Conservation (phyloP, 768 basidiomycete species). For the Tylopilus rubrobrunneus region DNA sequence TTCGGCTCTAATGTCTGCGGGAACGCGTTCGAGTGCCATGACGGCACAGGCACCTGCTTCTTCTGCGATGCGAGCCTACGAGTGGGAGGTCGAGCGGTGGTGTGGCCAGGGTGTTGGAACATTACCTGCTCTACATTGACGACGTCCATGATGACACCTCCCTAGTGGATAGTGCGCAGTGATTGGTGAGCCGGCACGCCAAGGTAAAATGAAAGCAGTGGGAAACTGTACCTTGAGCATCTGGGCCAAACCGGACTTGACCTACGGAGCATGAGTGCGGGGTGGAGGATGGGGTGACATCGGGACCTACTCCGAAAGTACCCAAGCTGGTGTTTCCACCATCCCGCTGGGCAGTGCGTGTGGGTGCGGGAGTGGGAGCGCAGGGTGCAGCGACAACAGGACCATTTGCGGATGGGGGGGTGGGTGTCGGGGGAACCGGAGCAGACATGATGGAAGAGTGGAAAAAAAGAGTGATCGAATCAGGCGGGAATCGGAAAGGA, state of each 20-base stretch:
- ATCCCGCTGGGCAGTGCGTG: constrained; percentile 48
- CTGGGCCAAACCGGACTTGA: constrained; percentile 92
- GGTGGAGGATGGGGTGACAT: not conserved
- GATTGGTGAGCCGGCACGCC: not conserved
- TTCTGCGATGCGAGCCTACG: constrained; percentile 90
- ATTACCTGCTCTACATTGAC: constrained; percentile 66
- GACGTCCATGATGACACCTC: constrained; percentile 95
- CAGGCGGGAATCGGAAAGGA: not conserved
- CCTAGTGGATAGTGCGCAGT: constrained; percentile 35
- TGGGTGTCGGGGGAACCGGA: constrained; percentile 3
- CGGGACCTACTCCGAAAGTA: constrained; percentile 59
- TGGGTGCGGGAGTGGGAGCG: constrained; percentile 37
- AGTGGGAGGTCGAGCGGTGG: not conserved
- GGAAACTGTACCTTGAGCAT: constrained; percentile 76
- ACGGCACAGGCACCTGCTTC: constrained; percentile 97
- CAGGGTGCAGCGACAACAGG: not conserved
- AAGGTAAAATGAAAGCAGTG: not conserved
- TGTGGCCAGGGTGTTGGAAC: not conserved
- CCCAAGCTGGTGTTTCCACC: constrained; percentile 58
- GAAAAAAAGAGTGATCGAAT: not conserved
- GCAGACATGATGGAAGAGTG: constrained; percentile 13
- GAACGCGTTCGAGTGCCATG: constrained; percentile 94
- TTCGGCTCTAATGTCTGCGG: constrained; percentile 87
- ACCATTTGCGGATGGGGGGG: constrained; percentile 6
- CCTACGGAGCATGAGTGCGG: constrained; percentile 39